Evolutionary conservation across 495 filamentous ascomycete species (phyloP), one percentile per base, ranked within the genome.

Genomic region (Xylaria telfairii): DNA sequence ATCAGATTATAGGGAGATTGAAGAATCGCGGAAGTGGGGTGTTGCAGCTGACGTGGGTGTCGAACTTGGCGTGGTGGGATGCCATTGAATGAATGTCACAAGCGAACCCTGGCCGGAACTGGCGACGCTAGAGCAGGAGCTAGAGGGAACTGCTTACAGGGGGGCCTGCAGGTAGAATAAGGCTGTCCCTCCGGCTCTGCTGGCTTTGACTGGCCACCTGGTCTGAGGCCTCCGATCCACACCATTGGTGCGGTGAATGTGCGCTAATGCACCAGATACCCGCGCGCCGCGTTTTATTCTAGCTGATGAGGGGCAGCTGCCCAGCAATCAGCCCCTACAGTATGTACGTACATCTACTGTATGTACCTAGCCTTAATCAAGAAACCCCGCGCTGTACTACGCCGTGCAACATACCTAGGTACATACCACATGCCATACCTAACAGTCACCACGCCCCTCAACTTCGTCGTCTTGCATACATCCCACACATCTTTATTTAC

Each of bases 261-360:
- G 32, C 64, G 47, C 64, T 66, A 66, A 66, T 66, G 64, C 64
- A 54, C 42, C 34, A 54, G 46, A 32, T 66, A 53, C 41, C 64
- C 64, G 64, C 64, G 63, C 63, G 42, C 42, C 63, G 63, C 30
- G 26, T n/a, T 7, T 44, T 34, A 10, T 15, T 42, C 26, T 8
- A 4, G 24, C 24, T 28, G 4, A 53, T 54, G 24, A 54, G 51
- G 47, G 47, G 47, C 42, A 46, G 42, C 47, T 24, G 47, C 47
- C 21, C 21, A 44, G 41, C 42, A 46, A n/a, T n/a, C 9, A 46
- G 10, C 47, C 47, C 47, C 47, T 51, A 51, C n/a, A 8, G 34
- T 37, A 37, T n/a, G n/a, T n/a, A n/a, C n/a, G n/a, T n/a, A n/a
- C n/a, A n/a, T n/a, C n/a, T n/a, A n/a, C n/a, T n/a, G n/a, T n/a